Percentiles rank a stretch among this genome's conserved stretches.
phyloP scores from a whole-genome alignment of 164 flowering plant species.

The Taxillus chinensis region DNA sequence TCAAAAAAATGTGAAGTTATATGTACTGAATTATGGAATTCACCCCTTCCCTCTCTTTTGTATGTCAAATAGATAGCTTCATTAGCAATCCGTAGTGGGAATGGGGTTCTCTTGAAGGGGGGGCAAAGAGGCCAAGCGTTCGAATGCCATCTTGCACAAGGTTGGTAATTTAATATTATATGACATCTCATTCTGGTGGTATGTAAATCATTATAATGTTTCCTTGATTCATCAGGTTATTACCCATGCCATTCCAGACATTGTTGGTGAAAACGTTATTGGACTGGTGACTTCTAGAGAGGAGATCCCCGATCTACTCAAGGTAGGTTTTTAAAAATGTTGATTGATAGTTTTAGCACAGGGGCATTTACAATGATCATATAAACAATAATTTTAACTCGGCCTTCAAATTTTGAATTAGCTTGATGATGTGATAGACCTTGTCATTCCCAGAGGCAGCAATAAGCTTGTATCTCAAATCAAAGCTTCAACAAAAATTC shows the following conservation, averaged over 20 bases:
- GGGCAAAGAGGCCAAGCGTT: slow-evolving; percentile 90
- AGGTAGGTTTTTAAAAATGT: slow-evolving; percentile 32
- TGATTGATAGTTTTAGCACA: not conserved
- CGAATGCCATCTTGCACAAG: slow-evolving; percentile 88
- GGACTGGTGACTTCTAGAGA: slow-evolving; percentile 96
- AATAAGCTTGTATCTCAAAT: slow-evolving; percentile 93
- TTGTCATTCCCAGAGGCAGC: slow-evolving; percentile 99
- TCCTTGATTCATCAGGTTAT: slow-evolving; percentile 42
- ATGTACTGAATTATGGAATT: not conserved
- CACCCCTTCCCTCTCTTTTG: not conserved
- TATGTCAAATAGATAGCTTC: slow-evolving; percentile 71
- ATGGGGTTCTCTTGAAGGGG: slow-evolving; percentile 94
- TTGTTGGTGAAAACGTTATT: slow-evolving; percentile 70
- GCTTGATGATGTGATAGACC: slow-evolving; percentile 99
- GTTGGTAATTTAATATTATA: slow-evolving; percentile 19
- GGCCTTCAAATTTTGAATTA: slow-evolving; percentile 20
- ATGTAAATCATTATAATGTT: not conserved
- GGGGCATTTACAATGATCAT: not conserved
- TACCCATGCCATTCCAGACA: slow-evolving; percentile 67
- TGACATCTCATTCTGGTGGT: not conserved
- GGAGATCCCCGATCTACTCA: slow-evolving; percentile 89
- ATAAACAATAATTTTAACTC: slow-evolving; percentile 2
- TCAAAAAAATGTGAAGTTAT: not conserved
- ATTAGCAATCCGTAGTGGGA: slow-evolving; percentile 88
- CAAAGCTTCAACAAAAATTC: slow-evolving; percentile 85